A percentile compares a stretch with the other conserved stretches of the same genome.
phyloP scores from a whole-genome alignment of 768 basidiomycete species.

The Boletus reticuloceps region DNA sequence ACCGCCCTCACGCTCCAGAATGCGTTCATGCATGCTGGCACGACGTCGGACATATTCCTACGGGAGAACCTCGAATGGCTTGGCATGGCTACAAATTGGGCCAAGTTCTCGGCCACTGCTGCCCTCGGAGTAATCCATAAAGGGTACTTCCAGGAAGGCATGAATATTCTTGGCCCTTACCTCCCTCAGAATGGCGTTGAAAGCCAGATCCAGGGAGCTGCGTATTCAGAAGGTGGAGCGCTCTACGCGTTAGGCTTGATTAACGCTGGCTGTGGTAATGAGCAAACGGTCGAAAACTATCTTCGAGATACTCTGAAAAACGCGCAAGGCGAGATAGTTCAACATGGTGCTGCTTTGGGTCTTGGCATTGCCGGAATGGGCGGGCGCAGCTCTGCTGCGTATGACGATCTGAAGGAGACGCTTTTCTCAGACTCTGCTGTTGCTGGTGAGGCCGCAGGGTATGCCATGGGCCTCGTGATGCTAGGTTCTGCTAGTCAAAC shows the following conservation, averaged over 20 bases:
- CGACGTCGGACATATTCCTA: conserved; percentile 90
- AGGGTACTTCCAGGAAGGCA: conserved; percentile 91
- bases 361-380: conserved; percentile 97
- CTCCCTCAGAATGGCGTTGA: conserved; percentile 78
- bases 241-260: conserved; percentile 93
- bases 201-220: conserved; percentile 71
- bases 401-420: conserved; percentile 86
- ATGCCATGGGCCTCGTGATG: conserved; percentile 98
- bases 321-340: conserved; percentile 81
- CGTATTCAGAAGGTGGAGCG: conserved; percentile 95
- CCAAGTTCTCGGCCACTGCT: conserved; percentile 96
- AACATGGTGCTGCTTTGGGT: conserved; percentile 96
- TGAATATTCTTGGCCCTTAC: conserved; percentile 90
- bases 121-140: conserved; percentile 97
- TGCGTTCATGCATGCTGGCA: conserved; percentile 98
- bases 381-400: conserved; percentile 82
- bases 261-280: conserved; percentile 85
- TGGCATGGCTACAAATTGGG: conserved; percentile 93
- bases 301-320: conserved; percentile 76
- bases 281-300: conserved; percentile 65
- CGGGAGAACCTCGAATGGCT: conserved; percentile 98
- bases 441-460: conserved; percentile 94
- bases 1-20: conserved; percentile 95
- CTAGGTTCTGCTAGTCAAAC: conserved; percentile 84
- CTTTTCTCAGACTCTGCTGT: conserved; percentile 95